Evolutionary conservation across 305 asterid genomes (phyloP).

Genomic region (Petunia hybrid): DNA sequence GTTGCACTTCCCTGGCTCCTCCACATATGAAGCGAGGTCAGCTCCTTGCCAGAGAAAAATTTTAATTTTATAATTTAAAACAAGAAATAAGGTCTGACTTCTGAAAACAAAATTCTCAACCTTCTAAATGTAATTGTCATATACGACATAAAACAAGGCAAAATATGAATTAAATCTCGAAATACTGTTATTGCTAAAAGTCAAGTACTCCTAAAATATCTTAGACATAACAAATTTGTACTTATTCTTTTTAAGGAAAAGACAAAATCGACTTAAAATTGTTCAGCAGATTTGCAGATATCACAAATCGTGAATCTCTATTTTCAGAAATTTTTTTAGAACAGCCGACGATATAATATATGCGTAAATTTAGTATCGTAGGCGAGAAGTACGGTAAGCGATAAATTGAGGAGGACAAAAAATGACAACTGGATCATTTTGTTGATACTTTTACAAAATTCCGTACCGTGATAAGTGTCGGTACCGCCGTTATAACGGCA

Average conservation of each 20-base stretch:
- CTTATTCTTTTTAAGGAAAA: neutral
- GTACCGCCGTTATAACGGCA: conserved; percentile 34
- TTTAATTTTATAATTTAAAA: conserved; percentile 1
- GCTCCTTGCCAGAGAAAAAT: neutral
- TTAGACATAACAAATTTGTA: neutral
- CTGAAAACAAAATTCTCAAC: neutral
- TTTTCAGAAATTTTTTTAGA: neutral
- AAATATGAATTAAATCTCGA: too few relatives aligned
- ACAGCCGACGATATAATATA: neutral
- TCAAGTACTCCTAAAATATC: neutral
- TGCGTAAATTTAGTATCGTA: neutral
- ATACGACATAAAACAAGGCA: neutral
- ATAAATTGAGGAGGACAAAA: conserved; percentile 11
- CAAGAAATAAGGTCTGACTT: neutral
- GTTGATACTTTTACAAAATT: neutral
- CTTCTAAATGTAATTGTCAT: neutral
- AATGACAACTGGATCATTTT: conserved; percentile 21
- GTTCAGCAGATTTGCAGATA: neutral
- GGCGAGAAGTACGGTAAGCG: conserved; percentile 8
- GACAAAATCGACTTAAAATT: neutral
- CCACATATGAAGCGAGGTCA: neutral
- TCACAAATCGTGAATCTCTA: neutral
- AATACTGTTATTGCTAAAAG: too few relatives aligned
- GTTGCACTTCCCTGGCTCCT: neutral
- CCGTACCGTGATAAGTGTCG: conserved; percentile 28